Evolutionary conservation across 371 early-diverging fungal species (phyloP).

Genomic region (Apophysomyces ossiformis): DNA sequence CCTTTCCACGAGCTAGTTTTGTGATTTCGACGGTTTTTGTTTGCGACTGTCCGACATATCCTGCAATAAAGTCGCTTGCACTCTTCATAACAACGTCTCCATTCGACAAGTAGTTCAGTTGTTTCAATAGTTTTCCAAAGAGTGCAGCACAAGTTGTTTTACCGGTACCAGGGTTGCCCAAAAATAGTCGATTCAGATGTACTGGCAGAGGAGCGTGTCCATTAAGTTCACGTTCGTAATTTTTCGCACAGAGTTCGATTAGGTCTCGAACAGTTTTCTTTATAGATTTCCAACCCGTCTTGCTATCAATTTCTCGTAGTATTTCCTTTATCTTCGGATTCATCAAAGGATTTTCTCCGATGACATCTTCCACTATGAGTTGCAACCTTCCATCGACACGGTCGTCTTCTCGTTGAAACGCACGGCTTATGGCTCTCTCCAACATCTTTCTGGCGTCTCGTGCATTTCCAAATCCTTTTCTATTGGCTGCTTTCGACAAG

Average conservation of each 20-base stretch:
- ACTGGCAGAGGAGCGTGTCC: not conserved
- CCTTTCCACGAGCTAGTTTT: not conserved
- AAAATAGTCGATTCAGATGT: not conserved
- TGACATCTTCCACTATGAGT: not conserved
- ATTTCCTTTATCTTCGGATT: not conserved
- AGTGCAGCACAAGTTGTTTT: conserved; percentile 4
- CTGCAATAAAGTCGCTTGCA: conserved; percentile 3
- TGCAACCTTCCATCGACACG: not conserved
- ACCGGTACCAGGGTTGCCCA: not conserved
- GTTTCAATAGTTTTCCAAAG: not conserved
- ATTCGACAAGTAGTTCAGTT: not conserved
- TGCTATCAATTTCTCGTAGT: not conserved
- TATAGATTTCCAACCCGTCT: not conserved
- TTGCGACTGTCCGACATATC: conserved; percentile 3
- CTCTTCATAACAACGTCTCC: conserved; percentile 5
- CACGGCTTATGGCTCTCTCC: not conserved
- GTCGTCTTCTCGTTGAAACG: not conserved
- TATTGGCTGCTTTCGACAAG: not conserved
- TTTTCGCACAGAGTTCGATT: not conserved
- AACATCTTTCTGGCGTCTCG: not conserved
- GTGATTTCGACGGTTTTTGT: not conserved
- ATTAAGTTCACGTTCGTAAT: conserved; percentile 6
- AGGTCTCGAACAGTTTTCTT: not conserved
- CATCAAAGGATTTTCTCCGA: not conserved
- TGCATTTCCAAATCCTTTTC: conserved; percentile 5